Evolutionary conservation across 805 yeast genomes (phyloP).

Genomic region (Grigorovia transvaalensis): DNA sequence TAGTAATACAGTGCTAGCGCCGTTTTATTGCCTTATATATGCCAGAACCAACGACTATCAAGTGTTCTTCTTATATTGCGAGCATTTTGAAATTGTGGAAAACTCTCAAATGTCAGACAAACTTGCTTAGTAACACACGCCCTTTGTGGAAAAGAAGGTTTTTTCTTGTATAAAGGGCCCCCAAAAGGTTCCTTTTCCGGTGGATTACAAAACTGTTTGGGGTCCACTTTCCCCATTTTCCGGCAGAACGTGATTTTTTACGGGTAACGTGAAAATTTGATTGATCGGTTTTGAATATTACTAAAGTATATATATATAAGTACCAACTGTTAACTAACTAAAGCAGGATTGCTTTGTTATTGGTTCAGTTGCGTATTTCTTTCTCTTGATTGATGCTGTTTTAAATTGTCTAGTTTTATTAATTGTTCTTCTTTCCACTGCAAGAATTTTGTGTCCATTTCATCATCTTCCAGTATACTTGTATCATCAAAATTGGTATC

Average conservation of each 20-base stretch:
- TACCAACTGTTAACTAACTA: neutral
- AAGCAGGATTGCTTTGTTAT: neutral
- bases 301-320: neutral
- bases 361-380: neutral
- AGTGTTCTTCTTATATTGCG: neutral
- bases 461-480: constrained; percentile 24
- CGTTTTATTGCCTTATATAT: neutral
- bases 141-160: neutral
- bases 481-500: constrained; percentile 22
- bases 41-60: neutral
- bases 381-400: constrained; percentile 2
- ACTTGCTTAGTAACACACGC: neutral
- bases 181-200: neutral
- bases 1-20: neutral
- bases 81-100: neutral
- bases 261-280: neutral
- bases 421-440: constrained; percentile 26
- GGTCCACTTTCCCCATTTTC: neutral
- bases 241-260: neutral
- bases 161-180: neutral
- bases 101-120: neutral
- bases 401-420: constrained; percentile 15
- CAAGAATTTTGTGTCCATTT: constrained; percentile 19
- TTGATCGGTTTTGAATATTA: neutral
- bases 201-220: neutral